These are phyloP conservation scores for Cercospora canescens DNA, from an alignment of 2,329 filamentous ascomycete species.

Conservation along the genomic window DNA sequence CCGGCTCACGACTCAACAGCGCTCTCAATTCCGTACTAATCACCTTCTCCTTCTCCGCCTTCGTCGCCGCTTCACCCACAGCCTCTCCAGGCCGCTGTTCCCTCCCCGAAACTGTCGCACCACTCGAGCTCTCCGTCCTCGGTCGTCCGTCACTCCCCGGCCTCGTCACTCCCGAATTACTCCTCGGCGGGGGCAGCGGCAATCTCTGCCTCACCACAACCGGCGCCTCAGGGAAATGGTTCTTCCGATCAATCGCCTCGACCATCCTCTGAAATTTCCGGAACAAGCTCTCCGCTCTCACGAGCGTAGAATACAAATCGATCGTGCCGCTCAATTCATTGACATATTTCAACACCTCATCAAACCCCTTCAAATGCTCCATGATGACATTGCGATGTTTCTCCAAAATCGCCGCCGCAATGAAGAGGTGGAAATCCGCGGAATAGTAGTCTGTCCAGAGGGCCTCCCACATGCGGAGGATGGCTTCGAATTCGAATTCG, in stretches of 20 bases:
- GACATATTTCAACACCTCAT: slow-evolving; percentile 97
- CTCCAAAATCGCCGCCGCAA: slow-evolving; percentile 90
- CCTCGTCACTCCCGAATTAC: slow-evolving; percentile 13
- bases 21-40: slow-evolving; percentile 64
- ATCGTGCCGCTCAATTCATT: slow-evolving; percentile 95
- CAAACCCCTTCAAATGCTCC: slow-evolving; percentile 89
- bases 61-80: slow-evolving; percentile 13
- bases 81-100: slow-evolving; percentile 27
- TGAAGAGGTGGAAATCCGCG: slow-evolving; percentile 90
- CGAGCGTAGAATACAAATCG: slow-evolving; percentile 81
- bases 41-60: slow-evolving; percentile 48
- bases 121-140: slow-evolving; percentile 14
- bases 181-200: slow-evolving; percentile 33
- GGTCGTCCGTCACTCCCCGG: slow-evolving; percentile 27
- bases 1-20: slow-evolving; percentile 62
- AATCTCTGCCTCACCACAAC: slow-evolving; percentile 49
- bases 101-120: slow-evolving; percentile 39
- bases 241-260: slow-evolving; percentile 88
- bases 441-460: slow-evolving; percentile 92
- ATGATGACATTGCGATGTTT: slow-evolving; percentile 97
- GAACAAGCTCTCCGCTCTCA: slow-evolving; percentile 87
- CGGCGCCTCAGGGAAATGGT: slow-evolving; percentile 69
- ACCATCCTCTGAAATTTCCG: slow-evolving; percentile 83
- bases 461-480: slow-evolving; percentile 85
- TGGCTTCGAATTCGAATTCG: slow-evolving; percentile 87